A percentile compares a stretch with the other conserved stretches of the same genome.
Evolutionary conservation across 495 filamentous ascomycete genomes (phyloP).

Genomic region (Neurospora sp.): DNA sequence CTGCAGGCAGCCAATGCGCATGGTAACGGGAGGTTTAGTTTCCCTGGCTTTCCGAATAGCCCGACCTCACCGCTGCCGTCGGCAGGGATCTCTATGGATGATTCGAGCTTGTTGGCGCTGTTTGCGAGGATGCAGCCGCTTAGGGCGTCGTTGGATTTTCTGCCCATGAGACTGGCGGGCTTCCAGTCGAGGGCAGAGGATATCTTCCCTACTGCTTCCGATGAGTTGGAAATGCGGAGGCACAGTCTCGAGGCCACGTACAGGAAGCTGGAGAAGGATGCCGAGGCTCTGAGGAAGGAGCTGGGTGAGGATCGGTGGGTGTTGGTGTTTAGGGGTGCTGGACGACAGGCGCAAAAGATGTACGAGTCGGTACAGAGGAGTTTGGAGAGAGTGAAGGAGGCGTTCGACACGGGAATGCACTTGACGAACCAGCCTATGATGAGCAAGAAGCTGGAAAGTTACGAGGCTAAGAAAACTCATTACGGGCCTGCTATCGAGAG

Average conservation of each 20-base stretch:
- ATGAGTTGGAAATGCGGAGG: constrained; percentile 69
- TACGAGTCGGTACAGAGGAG: constrained; percentile 84
- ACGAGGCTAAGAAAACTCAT: constrained; percentile 90
- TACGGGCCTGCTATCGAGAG: constrained; percentile 92
- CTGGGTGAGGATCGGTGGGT: constrained; percentile 94
- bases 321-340: constrained; percentile 86
- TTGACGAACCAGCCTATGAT: constrained; percentile 55
- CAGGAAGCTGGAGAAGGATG: constrained; percentile 75
- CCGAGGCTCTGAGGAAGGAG: constrained; percentile 76
- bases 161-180: constrained; percentile 87
- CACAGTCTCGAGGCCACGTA: constrained; percentile 64
- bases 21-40: constrained; percentile 51
- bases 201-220: constrained; percentile 79
- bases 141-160: constrained; percentile 83
- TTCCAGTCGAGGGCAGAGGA: constrained; percentile 67
- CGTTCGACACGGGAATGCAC: constrained; percentile 61
- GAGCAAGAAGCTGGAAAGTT: constrained; percentile 78
- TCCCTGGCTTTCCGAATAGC: constrained; percentile 47
- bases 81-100: constrained; percentile 58
- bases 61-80: constrained; percentile 47
- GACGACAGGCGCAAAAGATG: constrained; percentile 86
- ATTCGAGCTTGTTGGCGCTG: constrained; percentile 70
- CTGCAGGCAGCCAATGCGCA: constrained; percentile 18
- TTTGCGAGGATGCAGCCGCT: constrained; percentile 94
- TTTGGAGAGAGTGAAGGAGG: constrained; percentile 71